Evolutionary conservation across 2,329 filamentous ascomycete genomes (phyloP).

Genomic region (Cladosporium sp.): DNA sequence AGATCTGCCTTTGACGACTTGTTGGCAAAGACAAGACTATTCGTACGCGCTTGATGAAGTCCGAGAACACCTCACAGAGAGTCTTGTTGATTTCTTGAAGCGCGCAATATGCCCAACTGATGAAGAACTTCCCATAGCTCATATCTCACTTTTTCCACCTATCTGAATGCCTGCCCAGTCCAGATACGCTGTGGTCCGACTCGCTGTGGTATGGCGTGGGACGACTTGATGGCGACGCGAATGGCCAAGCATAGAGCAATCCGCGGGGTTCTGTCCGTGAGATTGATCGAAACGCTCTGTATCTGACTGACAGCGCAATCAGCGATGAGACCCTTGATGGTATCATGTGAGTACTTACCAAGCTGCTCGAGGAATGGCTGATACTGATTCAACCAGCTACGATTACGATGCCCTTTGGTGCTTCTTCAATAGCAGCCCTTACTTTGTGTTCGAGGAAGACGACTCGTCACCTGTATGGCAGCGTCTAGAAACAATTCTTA

Average conservation of each 20-base stretch:
- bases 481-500: constrained; percentile 5
- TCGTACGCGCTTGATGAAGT: neutral
- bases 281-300: constrained; percentile 1
- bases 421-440: constrained; percentile 2
- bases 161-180: neutral
- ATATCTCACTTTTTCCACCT: constrained; percentile 4
- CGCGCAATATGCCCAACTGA: neutral
- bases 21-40: neutral
- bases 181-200: neutral
- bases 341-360: neutral
- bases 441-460: neutral
- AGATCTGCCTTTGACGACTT: neutral
- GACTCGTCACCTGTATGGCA: constrained; percentile 9
- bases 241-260: neutral
- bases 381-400: neutral
- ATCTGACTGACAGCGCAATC: neutral
- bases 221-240: neutral
- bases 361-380: neutral
- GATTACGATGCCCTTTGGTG: constrained; percentile 7
- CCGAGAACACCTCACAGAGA: neutral
- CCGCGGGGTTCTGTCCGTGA: neutral
- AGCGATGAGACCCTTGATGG: constrained; percentile 7
- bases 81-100: constrained; percentile 1
- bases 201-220: neutral
- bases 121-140: neutral